Conservation (phyloP, 2,329 filamentous ascomycete species). For the Emydomyces testavorans region DNA sequence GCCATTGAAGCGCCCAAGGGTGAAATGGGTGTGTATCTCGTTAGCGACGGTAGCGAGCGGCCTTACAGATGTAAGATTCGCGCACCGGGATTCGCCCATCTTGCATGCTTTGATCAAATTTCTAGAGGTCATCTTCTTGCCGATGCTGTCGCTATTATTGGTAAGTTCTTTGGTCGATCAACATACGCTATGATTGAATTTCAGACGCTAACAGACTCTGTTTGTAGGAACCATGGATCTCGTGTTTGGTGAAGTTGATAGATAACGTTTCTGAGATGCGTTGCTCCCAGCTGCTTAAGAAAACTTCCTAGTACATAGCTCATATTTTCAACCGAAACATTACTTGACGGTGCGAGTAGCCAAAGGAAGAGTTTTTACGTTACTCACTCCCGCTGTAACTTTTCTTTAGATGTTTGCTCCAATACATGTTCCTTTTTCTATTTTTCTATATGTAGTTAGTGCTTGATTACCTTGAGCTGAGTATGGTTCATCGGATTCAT, state of each 20-base stretch:
- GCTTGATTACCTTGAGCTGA: not conserved
- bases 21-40: slow-evolving; percentile 96
- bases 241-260: slow-evolving; percentile 63
- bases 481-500: too few relatives aligned
- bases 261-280: slow-evolving; percentile 27
- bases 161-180: slow-evolving; percentile 27
- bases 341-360: not conserved
- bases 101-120: slow-evolving; percentile 88
- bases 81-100: slow-evolving; percentile 89
- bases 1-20: slow-evolving; percentile 99
- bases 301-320: slow-evolving; percentile 7
- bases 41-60: slow-evolving; percentile 90
- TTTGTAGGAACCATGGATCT: slow-evolving; percentile 59
- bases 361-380: not conserved
- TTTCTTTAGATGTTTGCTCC: slow-evolving; percentile 2
- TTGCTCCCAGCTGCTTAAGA: not conserved
- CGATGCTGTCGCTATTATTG: slow-evolving; percentile 91
- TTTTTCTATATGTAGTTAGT: not conserved
- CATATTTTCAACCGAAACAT: not conserved
- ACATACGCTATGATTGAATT: not conserved
- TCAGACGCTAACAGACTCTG: not conserved
- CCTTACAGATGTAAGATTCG: slow-evolving; percentile 97
- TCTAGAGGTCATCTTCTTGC: slow-evolving; percentile 85
- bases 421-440: not conserved
- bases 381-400: slow-evolving; percentile 1